These are phyloP conservation scores for Suhomyces maxii DNA, from an alignment of 1,139 yeast species.

Conservation along the genomic window DNA sequence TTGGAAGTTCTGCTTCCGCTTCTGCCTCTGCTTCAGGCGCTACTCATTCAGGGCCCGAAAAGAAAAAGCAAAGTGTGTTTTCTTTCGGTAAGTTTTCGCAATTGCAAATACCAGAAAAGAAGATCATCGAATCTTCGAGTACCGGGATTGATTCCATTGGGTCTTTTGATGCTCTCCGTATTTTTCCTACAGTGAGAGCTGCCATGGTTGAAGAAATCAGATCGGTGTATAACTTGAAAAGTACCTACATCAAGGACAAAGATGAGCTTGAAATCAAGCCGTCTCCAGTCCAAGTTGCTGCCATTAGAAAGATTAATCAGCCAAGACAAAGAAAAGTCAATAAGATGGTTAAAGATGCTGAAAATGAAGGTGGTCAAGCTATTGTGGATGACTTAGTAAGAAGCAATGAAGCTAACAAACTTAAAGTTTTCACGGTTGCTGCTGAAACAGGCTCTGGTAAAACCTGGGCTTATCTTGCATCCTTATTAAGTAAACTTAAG, in stretches of 20 bases:
- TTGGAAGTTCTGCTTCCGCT: too few species aligned
- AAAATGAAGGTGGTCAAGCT: conserved; percentile 19
- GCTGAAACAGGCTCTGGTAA: conserved; percentile 98
- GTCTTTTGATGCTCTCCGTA: conserved; percentile 61
- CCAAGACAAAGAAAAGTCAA: conserved; percentile 23
- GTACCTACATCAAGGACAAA: conserved; percentile 33
- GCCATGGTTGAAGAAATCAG: conserved; percentile 63
- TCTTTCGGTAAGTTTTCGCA: conserved; percentile 22
- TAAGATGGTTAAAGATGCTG: conserved; percentile 15
- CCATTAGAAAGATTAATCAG: conserved; percentile 44
- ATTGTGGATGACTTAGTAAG: conserved; percentile 30
- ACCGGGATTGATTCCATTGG: conserved; percentile 37
- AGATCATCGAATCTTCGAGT: conserved; percentile 18
- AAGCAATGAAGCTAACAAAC: conserved; percentile 35
- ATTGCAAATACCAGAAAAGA: conserved; percentile 18
- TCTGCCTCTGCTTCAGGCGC: too few species aligned
- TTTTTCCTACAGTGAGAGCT: conserved; percentile 66
- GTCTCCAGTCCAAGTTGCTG: conserved; percentile 47
- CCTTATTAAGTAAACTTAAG: conserved; percentile 66
- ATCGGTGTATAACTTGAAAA: conserved; percentile 44
- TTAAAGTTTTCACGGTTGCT: conserved; percentile 75
- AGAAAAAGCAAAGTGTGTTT: conserved; percentile 7
- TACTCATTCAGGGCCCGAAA: neutral
- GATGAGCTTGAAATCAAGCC: conserved; percentile 38
- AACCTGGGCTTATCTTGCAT: conserved; percentile 86